phyloP scores from a whole-genome alignment of 1,284 basidiomycete genomes.

The Filobasidium uniguttulatum region DNA sequence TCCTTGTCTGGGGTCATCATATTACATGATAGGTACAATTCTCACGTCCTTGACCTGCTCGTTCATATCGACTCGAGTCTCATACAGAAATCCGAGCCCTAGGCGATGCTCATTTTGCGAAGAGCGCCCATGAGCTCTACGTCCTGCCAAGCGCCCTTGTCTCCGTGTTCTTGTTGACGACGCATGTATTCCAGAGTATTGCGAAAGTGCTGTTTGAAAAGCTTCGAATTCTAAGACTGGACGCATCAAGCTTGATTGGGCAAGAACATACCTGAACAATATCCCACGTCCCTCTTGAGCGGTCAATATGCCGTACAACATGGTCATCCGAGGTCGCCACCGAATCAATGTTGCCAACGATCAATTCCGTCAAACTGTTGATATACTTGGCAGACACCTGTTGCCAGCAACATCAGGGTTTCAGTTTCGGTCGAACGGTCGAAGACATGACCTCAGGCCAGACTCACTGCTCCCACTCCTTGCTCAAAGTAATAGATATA shows the following conservation, averaged over 20 bases:
- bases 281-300: slow-evolving; percentile 79
- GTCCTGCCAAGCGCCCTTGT: slow-evolving; percentile 15
- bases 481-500: slow-evolving; percentile 90
- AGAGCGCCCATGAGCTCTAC: slow-evolving; percentile 12
- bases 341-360: slow-evolving; percentile 79
- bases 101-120: neutral
- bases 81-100: neutral
- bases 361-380: slow-evolving; percentile 82
- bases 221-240: neutral
- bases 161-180: slow-evolving; percentile 29
- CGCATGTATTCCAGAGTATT: slow-evolving; percentile 71
- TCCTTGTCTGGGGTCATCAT: too few species aligned
- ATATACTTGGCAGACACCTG: slow-evolving; percentile 85
- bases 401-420: slow-evolving; percentile 10
- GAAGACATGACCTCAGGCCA: neutral
- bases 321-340: slow-evolving; percentile 70
- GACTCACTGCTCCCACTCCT: slow-evolving; percentile 66
- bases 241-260: neutral
- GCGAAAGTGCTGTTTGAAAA: slow-evolving; percentile 57
- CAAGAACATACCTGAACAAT: slow-evolving; percentile 41
- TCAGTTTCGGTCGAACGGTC: neutral
- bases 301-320: slow-evolving; percentile 69
- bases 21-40: too few species aligned
- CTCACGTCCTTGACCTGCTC: too few species aligned
- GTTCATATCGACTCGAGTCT: too few species aligned